Conservation (phyloP, 768 basidiomycete genomes). For the Exidia glandulosa region DNA sequence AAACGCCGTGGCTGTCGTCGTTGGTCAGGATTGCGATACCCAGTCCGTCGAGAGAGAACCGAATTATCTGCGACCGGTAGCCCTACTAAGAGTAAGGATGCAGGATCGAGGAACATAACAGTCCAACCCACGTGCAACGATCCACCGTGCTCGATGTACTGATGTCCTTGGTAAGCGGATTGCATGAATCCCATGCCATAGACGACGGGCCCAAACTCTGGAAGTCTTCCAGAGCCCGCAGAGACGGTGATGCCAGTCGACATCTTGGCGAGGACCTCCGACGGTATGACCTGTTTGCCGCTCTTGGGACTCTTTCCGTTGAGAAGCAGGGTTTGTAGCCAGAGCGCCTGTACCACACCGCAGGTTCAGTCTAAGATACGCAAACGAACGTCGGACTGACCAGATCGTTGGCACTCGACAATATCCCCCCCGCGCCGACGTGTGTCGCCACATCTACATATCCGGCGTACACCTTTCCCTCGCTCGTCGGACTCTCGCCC, state of each 20-base stretch:
- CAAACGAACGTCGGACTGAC: not conserved
- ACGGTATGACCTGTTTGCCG: not conserved
- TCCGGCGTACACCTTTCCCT: not conserved
- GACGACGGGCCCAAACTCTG: not conserved
- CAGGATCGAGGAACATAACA: not conserved
- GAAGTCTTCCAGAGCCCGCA: not conserved
- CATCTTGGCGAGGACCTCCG: not conserved
- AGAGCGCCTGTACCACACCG: not conserved
- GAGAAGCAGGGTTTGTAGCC: not conserved
- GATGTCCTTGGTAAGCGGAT: not conserved
- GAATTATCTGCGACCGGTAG: not conserved
- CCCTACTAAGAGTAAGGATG: not conserved
- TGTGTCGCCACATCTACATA: not conserved
- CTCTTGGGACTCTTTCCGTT: not conserved
- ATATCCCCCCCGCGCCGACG: not conserved
- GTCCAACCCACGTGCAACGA: not conserved
- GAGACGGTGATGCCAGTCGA: not conserved
- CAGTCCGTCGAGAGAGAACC: not conserved
- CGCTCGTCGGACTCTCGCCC: not conserved
- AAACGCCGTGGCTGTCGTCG: not conserved
- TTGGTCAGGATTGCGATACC: not conserved
- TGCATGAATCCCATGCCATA: not conserved
- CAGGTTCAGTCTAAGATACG: not conserved
- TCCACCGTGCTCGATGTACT: not conserved
- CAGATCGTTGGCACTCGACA: not conserved